Evolutionary conservation across 2,329 filamentous ascomycete genomes (phyloP).

Genomic region (Pestalotiopsis sp.): DNA sequence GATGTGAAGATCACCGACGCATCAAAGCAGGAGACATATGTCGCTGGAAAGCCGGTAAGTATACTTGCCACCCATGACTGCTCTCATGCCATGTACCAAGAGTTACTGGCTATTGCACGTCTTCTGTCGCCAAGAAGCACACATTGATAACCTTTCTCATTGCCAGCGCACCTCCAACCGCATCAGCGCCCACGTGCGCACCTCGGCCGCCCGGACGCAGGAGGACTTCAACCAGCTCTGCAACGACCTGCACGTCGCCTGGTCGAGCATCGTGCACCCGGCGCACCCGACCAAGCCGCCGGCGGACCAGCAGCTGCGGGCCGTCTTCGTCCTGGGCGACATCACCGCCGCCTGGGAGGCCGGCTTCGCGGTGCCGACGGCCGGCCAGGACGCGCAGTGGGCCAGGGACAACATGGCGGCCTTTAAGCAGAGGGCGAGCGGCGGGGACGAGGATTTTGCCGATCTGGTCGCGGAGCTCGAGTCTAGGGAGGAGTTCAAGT

Average conservation of each 20-base stretch:
- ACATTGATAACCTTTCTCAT: background rate
- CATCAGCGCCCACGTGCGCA: constrained; percentile 8
- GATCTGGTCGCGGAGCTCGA: constrained; percentile 17
- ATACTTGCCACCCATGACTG: background rate
- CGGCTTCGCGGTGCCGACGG: constrained; percentile 8
- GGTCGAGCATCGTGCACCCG: constrained; percentile 8
- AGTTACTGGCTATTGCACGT: background rate
- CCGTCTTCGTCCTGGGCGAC: constrained; percentile 5
- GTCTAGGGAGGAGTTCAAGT: background rate
- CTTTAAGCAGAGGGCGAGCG: constrained; percentile 10
- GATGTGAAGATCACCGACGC: constrained; percentile 41
- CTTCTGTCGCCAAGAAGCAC: background rate
- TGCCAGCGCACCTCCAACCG: constrained; percentile 6
- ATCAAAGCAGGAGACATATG: constrained; percentile 27
- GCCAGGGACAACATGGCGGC: constrained; percentile 3
- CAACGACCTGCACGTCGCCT: constrained; percentile 4
- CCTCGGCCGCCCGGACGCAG: constrained; percentile 5
- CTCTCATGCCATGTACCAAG: background rate
- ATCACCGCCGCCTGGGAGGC: constrained; percentile 7
- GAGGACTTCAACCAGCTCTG: constrained; percentile 10
- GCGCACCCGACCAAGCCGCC: constrained; percentile 3
- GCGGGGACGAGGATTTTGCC: constrained; percentile 19
- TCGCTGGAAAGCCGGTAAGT: constrained; percentile 36
- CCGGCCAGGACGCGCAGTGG: constrained; percentile 14
- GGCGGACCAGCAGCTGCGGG: constrained; percentile 4